Percentiles rank a stretch among this genome's conserved stretches.
Evolutionary conservation across 2,329 filamentous ascomycete species (phyloP).

Genomic region (Bipolaris oryzae): DNA sequence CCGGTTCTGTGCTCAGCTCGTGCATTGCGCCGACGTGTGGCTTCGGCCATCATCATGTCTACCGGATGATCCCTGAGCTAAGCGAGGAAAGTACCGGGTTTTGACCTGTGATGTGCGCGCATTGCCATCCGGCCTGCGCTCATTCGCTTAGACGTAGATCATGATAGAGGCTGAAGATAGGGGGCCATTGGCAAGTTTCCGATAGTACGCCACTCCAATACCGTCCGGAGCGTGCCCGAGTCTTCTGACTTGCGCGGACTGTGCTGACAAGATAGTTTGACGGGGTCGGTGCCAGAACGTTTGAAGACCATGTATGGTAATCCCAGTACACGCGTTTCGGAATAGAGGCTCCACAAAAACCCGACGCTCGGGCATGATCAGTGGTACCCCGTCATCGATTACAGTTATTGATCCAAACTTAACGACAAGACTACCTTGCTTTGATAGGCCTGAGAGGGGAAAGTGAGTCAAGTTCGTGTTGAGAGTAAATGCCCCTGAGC

Average conservation of each 20-base stretch:
- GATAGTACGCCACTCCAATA: background rate
- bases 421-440: too few species aligned
- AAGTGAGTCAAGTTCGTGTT: too few species aligned
- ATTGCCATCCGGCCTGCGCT: background rate
- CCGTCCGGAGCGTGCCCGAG: background rate
- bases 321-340: too few species aligned
- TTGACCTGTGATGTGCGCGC: background rate
- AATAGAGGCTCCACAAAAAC: too few species aligned
- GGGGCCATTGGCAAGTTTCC: background rate
- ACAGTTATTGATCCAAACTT: too few species aligned
- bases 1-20: background rate
- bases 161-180: background rate
- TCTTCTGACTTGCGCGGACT: background rate
- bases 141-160: background rate
- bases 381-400: too few species aligned
- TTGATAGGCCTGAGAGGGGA: too few species aligned
- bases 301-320: background rate
- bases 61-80: background rate
- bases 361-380: too few species aligned
- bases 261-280: background rate
- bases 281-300: background rate
- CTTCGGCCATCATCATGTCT: background rate
- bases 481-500: too few species aligned
- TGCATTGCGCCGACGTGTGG: constrained; percentile 1
- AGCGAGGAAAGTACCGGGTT: background rate